Evolutionary conservation across 148 eudicot species (phyloP).

Genomic region (Dianthus caryophyllus): DNA sequence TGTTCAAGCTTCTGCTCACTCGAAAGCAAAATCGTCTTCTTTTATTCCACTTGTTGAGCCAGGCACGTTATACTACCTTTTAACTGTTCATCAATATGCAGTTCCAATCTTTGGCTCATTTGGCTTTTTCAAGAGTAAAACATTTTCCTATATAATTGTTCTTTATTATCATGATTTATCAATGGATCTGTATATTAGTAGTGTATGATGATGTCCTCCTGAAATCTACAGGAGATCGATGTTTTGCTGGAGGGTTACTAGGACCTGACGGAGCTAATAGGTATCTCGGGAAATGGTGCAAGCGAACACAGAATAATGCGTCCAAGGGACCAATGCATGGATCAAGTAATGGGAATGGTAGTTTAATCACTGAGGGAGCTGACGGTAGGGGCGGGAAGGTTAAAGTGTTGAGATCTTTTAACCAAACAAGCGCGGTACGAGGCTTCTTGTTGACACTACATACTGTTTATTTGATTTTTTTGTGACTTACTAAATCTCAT

Average conservation of each 20-base stretch:
- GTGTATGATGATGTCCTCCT: not conserved
- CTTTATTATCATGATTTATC: not conserved
- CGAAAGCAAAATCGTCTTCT: slow-evolving; percentile 35
- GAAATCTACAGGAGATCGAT: slow-evolving; percentile 45
- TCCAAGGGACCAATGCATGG: slow-evolving; percentile 7
- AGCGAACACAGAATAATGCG: slow-evolving; percentile 46
- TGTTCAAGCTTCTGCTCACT: slow-evolving; percentile 33
- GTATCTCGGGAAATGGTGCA: slow-evolving; percentile 96
- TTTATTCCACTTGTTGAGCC: slow-evolving; percentile 46
- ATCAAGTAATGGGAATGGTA: slow-evolving; percentile 28
- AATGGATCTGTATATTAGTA: not conserved
- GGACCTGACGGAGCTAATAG: slow-evolving; percentile 82
- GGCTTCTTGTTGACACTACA: slow-evolving; percentile 1
- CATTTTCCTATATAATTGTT: no score
- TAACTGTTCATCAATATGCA: not conserved
- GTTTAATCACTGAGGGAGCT: slow-evolving; percentile 74
- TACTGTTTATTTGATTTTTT: no score
- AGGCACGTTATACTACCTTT: slow-evolving; percentile 41
- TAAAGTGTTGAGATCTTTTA: slow-evolving; percentile 60
- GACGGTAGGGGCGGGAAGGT: slow-evolving; percentile 91
- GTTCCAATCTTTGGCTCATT: not conserved
- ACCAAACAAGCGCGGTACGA: slow-evolving; percentile 47
- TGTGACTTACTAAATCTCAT: not conserved
- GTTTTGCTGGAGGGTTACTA: slow-evolving; percentile 80
- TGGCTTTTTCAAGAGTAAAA: not conserved